Evolutionary conservation across 139 green algal genomes (phyloP).

Genomic region (Yamagishiella unicocca): DNA sequence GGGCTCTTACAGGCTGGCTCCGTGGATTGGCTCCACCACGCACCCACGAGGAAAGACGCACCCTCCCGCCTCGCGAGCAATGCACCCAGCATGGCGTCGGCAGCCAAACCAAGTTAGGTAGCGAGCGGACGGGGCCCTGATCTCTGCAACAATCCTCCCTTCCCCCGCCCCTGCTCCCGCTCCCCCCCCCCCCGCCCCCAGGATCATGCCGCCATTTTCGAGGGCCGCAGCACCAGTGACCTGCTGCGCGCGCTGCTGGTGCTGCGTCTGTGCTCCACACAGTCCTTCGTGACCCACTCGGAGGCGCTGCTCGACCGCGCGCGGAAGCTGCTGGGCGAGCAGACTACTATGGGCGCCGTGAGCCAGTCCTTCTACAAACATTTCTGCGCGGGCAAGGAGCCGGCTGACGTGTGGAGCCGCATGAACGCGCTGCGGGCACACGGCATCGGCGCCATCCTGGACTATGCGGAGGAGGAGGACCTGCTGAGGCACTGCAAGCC

Average conservation of each 20-base stretch:
- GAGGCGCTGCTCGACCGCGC: conserved; percentile 70
- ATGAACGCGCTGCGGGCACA: conserved; percentile 43
- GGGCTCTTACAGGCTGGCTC: too few species aligned
- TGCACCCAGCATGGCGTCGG: too few species aligned
- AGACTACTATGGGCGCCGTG: neutral
- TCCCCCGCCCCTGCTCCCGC: neutral
- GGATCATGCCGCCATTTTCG: conserved; percentile 49
- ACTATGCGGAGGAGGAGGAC: conserved; percentile 77
- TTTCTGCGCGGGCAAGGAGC: conserved; percentile 29
- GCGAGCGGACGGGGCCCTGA: too few species aligned
- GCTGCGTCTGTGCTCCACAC: conserved; percentile 43
- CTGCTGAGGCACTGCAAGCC: conserved; percentile 16
- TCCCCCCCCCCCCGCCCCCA: neutral
- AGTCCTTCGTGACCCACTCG: conserved; percentile 31
- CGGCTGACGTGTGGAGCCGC: conserved; percentile 28
- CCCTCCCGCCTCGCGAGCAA: too few species aligned
- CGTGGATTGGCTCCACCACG: too few species aligned
- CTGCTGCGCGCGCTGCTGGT: conserved; percentile 45
- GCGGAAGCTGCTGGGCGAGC: conserved; percentile 36
- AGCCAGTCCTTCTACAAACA: conserved; percentile 26
- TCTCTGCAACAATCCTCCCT: neutral
- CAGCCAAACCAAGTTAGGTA: too few species aligned
- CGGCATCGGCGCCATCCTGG: conserved; percentile 68
- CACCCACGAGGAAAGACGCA: too few species aligned
- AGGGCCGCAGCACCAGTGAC: conserved; percentile 15